Percentiles rank a stretch among this genome's conserved stretches.
Evolutionary conservation across 2,329 filamentous ascomycete genomes (phyloP).

Genomic region (Coniochaeta pulveracea): DNA sequence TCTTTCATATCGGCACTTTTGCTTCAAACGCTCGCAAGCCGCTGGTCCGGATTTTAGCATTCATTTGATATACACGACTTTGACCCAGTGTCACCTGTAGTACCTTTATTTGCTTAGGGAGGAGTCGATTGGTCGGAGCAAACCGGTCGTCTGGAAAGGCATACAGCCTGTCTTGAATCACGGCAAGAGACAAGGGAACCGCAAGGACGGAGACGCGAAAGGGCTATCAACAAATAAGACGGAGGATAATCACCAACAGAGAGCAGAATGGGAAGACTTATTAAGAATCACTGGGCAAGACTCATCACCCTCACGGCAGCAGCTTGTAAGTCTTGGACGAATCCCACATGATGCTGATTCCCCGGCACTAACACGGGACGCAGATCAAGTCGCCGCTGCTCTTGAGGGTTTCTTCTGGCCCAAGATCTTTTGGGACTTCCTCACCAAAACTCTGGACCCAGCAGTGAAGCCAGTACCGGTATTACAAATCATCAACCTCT

Average conservation of each 20-base stretch:
- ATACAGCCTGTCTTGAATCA: slow-evolving; percentile 7
- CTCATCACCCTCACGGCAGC: slow-evolving; percentile 85
- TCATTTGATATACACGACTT: slow-evolving; percentile 14
- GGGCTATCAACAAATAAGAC: slow-evolving; percentile 4
- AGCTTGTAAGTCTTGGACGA: slow-evolving; percentile 43
- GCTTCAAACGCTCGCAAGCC: slow-evolving; percentile 18
- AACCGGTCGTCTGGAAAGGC: not conserved
- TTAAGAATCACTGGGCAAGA: slow-evolving; percentile 98
- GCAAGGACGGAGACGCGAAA: slow-evolving; percentile 3
- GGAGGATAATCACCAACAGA: slow-evolving; percentile 4
- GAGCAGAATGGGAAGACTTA: slow-evolving; percentile 76
- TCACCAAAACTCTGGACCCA: slow-evolving; percentile 78
- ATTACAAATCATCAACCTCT: slow-evolving; percentile 79
- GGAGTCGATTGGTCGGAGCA: slow-evolving; percentile 1
- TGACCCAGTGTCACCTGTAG: slow-evolving; percentile 8
- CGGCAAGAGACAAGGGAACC: slow-evolving; percentile 11
- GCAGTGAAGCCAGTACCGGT: slow-evolving; percentile 81
- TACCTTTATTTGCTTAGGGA: slow-evolving; percentile 4
- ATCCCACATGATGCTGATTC: not conserved
- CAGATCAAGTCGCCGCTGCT: slow-evolving; percentile 78
- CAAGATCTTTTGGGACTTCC: slow-evolving; percentile 96
- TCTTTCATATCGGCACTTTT: slow-evolving; percentile 36
- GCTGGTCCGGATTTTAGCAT: slow-evolving; percentile 43
- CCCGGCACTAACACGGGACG: slow-evolving; percentile 13
- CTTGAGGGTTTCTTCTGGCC: slow-evolving; percentile 94